A percentile compares a stretch with the other conserved stretches of the same genome.
phyloP scores from a whole-genome alignment of 345 rosid species.

The Populus tremula region DNA sequence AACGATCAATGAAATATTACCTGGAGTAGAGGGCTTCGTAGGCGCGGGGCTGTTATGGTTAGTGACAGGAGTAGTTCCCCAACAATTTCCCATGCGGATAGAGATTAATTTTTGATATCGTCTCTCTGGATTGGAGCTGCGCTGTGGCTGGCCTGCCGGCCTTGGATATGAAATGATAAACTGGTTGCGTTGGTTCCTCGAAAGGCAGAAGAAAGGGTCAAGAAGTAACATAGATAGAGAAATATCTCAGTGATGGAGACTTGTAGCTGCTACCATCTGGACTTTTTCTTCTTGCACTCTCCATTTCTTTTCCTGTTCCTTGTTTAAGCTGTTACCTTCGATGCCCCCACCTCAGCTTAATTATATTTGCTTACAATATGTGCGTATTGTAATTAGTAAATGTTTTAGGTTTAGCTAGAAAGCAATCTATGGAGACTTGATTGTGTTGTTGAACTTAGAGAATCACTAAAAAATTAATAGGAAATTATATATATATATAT shows the following conservation, averaged over 20 bases:
- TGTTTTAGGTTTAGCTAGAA: too few relatives aligned
- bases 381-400: too few relatives aligned
- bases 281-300: neutral
- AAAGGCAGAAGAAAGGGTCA: neutral
- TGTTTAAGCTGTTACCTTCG: neutral
- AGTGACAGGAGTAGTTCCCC: neutral
- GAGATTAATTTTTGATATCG: neutral
- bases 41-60: neutral
- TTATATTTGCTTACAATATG: neutral
- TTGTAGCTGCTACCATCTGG: neutral
- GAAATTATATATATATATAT: too few relatives aligned
- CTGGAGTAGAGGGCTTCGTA: neutral
- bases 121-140: neutral
- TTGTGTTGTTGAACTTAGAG: too few relatives aligned
- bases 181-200: neutral
- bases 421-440: too few relatives aligned
- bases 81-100: constrained; percentile 18
- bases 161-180: neutral
- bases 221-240: neutral
- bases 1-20: neutral
- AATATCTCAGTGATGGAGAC: neutral
- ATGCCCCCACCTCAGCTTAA: too few relatives aligned
- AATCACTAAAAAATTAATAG: too few relatives aligned
- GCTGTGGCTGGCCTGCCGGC: neutral
- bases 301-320: neutral